phyloP scores from a whole-genome alignment of 1,284 basidiomycete genomes.

The Trametes hirsuta region DNA sequence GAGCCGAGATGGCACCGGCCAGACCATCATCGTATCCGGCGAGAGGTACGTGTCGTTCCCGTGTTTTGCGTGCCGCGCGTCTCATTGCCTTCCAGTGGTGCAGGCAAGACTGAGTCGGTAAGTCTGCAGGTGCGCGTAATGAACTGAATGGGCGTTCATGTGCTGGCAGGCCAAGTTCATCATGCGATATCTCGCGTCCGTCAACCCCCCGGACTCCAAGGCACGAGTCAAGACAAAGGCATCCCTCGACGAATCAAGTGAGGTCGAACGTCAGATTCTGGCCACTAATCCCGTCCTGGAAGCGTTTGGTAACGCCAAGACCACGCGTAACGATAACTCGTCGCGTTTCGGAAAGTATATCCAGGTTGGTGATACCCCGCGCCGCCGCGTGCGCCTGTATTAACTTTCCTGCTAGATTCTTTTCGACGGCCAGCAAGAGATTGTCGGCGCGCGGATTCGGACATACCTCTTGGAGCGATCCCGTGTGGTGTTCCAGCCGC shows the following conservation, averaged over 20 bases:
- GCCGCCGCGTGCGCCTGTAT: neutral
- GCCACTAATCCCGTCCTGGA: conserved; percentile 99
- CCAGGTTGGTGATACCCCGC: conserved; percentile 62
- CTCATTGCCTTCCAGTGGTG: conserved; percentile 67
- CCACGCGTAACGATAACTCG: conserved; percentile 98
- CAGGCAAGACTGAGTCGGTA: conserved; percentile 98
- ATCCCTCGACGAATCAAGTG: conserved; percentile 83
- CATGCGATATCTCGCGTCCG: conserved; percentile 98
- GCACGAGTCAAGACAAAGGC: conserved; percentile 70
- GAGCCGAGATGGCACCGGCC: conserved; percentile 93
- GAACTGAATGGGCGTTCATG: conserved; percentile 8
- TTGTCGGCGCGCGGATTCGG: conserved; percentile 96
- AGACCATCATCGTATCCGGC: conserved; percentile 99
- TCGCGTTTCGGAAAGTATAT: conserved; percentile 99
- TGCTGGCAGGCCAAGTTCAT: conserved; percentile 90
- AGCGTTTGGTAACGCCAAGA: conserved; percentile 99
- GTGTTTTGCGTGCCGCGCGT: conserved; percentile 22
- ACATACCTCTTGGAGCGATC: conserved; percentile 98
- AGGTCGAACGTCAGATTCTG: conserved; percentile 95
- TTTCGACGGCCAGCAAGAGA: conserved; percentile 94
- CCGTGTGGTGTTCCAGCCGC: conserved; percentile 95
- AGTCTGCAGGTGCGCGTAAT: conserved; percentile 28
- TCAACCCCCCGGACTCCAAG: conserved; percentile 81
- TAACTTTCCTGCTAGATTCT: conserved; percentile 70
- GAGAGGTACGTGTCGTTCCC: conserved; percentile 73